These are phyloP conservation scores for Phaseolus lunatus DNA, from an alignment of 306 rosid species.

Conservation along the genomic window DNA sequence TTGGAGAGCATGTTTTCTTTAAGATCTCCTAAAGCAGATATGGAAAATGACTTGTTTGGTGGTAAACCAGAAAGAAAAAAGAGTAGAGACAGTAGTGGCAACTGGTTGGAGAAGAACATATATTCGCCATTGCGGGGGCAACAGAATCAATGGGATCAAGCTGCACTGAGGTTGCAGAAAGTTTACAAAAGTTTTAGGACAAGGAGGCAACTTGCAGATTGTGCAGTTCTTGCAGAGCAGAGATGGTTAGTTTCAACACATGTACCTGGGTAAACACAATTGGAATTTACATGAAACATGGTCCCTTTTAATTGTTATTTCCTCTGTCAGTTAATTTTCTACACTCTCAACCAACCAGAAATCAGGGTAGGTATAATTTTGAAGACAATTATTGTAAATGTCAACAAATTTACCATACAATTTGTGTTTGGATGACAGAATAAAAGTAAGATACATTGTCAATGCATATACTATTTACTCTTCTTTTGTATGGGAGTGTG, in stretches of 20 bases:
- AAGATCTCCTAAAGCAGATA: conserved; percentile 50
- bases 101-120: conserved; percentile 44
- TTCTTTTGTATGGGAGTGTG: neutral
- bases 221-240: conserved; percentile 90
- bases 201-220: conserved; percentile 85
- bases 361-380: neutral
- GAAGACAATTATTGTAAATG: neutral
- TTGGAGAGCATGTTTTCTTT: conserved; percentile 50
- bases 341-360: neutral
- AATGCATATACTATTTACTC: neutral
- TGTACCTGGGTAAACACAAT: conserved; percentile 18
- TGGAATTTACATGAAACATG: neutral
- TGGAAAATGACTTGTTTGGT: conserved; percentile 50
- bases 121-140: conserved; percentile 40
- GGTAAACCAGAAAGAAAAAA: conserved; percentile 47
- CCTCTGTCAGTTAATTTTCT: neutral
- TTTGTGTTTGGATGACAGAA: neutral
- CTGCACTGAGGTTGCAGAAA: conserved; percentile 87
- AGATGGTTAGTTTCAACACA: conserved; percentile 69
- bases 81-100: conserved; percentile 44
- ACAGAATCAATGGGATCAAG: conserved; percentile 46
- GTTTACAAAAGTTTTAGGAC: conserved; percentile 92
- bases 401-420: neutral
- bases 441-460: neutral
- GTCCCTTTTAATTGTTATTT: neutral